These are phyloP conservation scores for Penicillium psychrofluorescens DNA, from an alignment of 495 filamentous ascomycete species.

Conservation along the genomic window DNA sequence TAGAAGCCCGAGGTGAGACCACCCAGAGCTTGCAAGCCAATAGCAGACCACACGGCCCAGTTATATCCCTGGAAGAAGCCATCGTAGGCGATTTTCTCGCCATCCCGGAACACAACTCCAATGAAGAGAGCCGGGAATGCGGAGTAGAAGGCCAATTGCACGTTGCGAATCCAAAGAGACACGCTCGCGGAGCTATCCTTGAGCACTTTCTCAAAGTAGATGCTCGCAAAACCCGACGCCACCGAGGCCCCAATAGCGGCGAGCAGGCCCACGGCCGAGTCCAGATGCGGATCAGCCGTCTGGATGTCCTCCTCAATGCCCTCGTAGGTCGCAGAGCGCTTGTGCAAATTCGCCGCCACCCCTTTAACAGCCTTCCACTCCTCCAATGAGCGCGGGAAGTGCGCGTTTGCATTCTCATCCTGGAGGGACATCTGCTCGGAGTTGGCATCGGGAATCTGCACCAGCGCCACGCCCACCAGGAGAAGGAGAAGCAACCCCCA, in stretches of 20 bases:
- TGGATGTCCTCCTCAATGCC: slow-evolving; percentile 80
- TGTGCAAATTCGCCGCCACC: slow-evolving; percentile 39
- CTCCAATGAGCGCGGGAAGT: slow-evolving; percentile 66
- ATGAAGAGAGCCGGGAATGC: slow-evolving; percentile 80
- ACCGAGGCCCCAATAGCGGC: slow-evolving; percentile 69
- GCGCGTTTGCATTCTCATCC: slow-evolving; percentile 44
- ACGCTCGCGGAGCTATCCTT: slow-evolving; percentile 65
- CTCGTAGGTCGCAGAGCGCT: slow-evolving; percentile 90
- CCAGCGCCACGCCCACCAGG: slow-evolving; percentile 75
- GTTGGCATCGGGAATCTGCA: slow-evolving; percentile 62
- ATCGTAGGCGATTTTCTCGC: slow-evolving; percentile 68
- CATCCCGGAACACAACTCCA: slow-evolving; percentile 81
- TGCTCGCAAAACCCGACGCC: slow-evolving; percentile 75
- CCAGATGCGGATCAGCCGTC: slow-evolving; percentile 57
- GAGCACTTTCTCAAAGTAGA: slow-evolving; percentile 93
- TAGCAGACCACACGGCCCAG: slow-evolving; percentile 78
- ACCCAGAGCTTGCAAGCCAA: slow-evolving; percentile 73
- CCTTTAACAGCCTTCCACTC: slow-evolving; percentile 42
- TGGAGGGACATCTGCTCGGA: slow-evolving; percentile 43
- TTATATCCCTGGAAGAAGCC: slow-evolving; percentile 96
- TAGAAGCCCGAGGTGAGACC: slow-evolving; percentile 78
- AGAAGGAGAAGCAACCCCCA: slow-evolving; percentile 80
- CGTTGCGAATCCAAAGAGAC: slow-evolving; percentile 87
- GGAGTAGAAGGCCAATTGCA: slow-evolving; percentile 89
- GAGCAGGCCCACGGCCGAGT: slow-evolving; percentile 66